Evolutionary conservation across 345 rosid species (phyloP), one percentile per base, ranked within the genome.

Genomic region (Citrus unshiu): DNA sequence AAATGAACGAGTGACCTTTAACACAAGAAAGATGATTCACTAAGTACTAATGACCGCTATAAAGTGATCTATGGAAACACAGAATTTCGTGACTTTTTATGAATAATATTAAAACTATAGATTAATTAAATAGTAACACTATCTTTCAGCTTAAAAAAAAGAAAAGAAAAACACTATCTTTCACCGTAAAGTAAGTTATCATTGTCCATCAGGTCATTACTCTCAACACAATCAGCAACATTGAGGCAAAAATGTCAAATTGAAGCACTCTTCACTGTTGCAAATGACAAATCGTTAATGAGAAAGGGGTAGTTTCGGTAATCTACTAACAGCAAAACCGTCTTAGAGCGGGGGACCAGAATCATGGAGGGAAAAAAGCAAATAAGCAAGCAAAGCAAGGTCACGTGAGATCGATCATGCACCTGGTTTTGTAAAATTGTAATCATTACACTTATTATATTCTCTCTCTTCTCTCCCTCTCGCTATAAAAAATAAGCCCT

Each of bases 321-420:
- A 68, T 68, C n/a, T 4, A 9, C 6, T 12, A 9, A 2, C 6
- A 12, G 43, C 32, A 5, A 54, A 54, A 18, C 58, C 58, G 22
- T 18, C 7, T 54, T 5, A 54, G 22, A 18, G 58, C 58, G 58
- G 74, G 27, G 60, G 59, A 70, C 73, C 72, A 46, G 39, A 49
- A 27, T 16, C 19, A 2, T 18, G 39, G 58, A 51, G 62, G 74
- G 59, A 51, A 54, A 49, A 54, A 13, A 13, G 51, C 18, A 13
- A 46, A 46, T 13, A 3, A 16, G 22, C 57, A 51, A 43, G 49
- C 13, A 30, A 30, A 18, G 60, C 19, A 25, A 71, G 27, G 74
- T 71, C 74, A 71, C 74, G 74, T 71, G 74, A 71, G 74, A 29
- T 54, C 22, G 74, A 18, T 54, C 58, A 54, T 2, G 62, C 62